Base-by-base conservation (phyloP, 805 yeast species). In the Torulaspora microellipsoides region DNA sequence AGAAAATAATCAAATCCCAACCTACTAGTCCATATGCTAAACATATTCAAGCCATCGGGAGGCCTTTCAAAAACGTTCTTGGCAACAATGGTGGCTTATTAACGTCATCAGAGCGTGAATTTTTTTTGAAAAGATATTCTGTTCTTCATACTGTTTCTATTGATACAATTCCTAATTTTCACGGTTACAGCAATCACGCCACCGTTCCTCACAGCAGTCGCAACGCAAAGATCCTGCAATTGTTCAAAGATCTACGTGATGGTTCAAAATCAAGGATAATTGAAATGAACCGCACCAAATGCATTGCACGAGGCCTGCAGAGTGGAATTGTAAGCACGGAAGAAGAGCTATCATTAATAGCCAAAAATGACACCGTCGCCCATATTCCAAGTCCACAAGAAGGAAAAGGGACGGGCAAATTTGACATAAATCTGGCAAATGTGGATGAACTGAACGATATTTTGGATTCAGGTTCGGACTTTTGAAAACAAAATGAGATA, bases 251-350 rank as follows among this genome's bases (percentile, higher is more conserved):
- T 10, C 36, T 57, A 34, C 38, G 42, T 5, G 33, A 35, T 1
- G 41, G 50, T 15, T 46, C 39, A 11, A 54, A 47, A 27, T 37
- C 47, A n/a, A 44, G 48, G 27, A 56, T 45, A 9, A 53, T 56
- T n/a, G 58, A 51, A 6, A 60, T 62, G 59, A 61, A 60, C 38
- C 49, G 56, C 29, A 50, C 45, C 2, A 52, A 56, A 36, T 56
- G 64, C 40, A 51, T 59, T 15, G 62, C 61, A 4, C 45, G 51
- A 34, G 52, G 54, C 4, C 27, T 58, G 6, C 42, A 40, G 13
- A 50, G 43, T 15, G 56, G 51, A 10, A 38, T 27, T 13, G 33
- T 48, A 14, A 37, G 36, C 8, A 15, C 28, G 11, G 29, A 38
- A 15, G 30, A n/a, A 14, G 23, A 6, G 12, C 20, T 30, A 8